A percentile compares a stretch with the other conserved stretches of the same genome.
Conservation (phyloP, 148 eudicot genomes). For the Rhododendron vialii region DNA sequence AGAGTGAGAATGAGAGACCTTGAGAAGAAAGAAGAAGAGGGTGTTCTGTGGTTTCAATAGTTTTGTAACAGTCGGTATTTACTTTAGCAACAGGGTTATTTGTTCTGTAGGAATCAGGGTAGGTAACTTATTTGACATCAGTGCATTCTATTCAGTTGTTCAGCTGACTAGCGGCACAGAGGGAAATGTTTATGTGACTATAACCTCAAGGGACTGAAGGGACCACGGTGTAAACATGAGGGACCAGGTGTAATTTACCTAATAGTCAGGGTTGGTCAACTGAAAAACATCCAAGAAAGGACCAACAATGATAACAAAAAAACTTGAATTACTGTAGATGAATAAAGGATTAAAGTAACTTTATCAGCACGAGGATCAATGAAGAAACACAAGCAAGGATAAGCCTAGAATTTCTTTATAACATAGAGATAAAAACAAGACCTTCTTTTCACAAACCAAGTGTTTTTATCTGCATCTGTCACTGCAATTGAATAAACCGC, state of each 20-base stretch:
- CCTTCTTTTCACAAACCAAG: slow-evolving; percentile 99
- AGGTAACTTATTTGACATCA: neutral
- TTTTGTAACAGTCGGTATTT: neutral
- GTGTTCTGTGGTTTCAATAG: neutral
- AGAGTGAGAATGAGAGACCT: neutral
- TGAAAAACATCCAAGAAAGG: neutral
- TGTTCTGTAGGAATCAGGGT: neutral
- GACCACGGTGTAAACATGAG: neutral
- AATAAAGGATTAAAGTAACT: slow-evolving; percentile 3
- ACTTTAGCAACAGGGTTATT: neutral
- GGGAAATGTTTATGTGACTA: neutral
- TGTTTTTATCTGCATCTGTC: slow-evolving; percentile 66
- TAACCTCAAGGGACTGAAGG: neutral
- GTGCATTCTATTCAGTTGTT: neutral
- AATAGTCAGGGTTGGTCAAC: neutral
- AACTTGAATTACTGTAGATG: neutral
- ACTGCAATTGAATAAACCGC: slow-evolving; percentile 95
- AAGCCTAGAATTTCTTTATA: neutral
- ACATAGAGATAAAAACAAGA: slow-evolving; percentile 19
- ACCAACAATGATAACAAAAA: too few species aligned
- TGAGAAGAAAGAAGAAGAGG: neutral
- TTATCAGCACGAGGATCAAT: neutral
- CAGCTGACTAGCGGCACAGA: neutral
- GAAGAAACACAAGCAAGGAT: slow-evolving; percentile 8
- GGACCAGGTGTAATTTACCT: neutral